phyloP scores from a whole-genome alignment of 2,329 filamentous ascomycete genomes.

The Pestalotiopsis sp. region DNA sequence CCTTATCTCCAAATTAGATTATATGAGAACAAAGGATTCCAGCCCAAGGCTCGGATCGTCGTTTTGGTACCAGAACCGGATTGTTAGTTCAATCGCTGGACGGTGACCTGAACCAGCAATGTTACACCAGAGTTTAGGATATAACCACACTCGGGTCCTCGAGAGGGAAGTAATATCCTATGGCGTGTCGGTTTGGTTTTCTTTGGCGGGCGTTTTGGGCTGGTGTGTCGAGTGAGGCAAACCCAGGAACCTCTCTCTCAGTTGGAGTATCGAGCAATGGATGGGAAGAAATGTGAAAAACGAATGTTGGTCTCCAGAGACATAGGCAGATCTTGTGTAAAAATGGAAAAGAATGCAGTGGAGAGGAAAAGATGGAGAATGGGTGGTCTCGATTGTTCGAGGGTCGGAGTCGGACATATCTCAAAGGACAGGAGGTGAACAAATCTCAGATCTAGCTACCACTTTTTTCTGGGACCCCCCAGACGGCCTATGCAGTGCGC shows the following conservation, averaged over 20 bases:
- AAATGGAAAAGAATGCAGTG: conserved; percentile 1
- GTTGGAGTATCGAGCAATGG: background rate
- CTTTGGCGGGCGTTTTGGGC: background rate
- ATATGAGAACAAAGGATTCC: background rate
- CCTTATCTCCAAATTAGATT: background rate
- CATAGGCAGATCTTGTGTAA: background rate
- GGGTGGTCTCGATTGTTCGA: conserved; percentile 7
- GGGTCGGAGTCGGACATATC: background rate
- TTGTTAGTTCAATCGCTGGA: background rate
- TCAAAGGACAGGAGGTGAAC: conserved; percentile 1
- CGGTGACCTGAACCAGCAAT: background rate
- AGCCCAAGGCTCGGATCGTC: background rate
- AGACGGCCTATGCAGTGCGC: background rate
- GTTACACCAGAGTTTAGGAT: background rate
- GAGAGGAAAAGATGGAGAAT: conserved; percentile 6
- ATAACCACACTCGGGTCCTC: background rate
- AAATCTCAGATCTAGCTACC: conserved; percentile 1
- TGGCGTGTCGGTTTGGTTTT: background rate
- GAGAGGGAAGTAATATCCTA: background rate
- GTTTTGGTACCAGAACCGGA: background rate
- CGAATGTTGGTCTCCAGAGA: conserved; percentile 1
- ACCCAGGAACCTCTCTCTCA: background rate
- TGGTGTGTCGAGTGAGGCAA: background rate
- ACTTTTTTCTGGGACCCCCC: background rate
- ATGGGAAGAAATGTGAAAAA: background rate